A percentile compares a stretch with the other conserved stretches of the same genome.
Conservation (phyloP, 164 flowering plant genomes). For the Chimonanthus salicifolius region DNA sequence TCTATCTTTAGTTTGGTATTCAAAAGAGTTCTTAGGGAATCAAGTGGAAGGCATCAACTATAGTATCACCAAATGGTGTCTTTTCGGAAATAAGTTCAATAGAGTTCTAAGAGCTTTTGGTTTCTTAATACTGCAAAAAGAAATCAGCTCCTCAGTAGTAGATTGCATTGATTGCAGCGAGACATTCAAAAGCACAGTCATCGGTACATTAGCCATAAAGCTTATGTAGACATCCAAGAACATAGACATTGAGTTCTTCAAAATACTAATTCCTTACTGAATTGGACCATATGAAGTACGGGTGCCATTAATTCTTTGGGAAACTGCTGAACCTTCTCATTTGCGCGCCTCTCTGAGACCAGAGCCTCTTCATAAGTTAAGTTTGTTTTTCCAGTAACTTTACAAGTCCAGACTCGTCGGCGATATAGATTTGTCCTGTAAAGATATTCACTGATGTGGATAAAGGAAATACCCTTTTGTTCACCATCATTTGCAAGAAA, state of each 20-base stretch:
- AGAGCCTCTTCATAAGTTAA: conserved; percentile 95
- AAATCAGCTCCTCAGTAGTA: too few species aligned
- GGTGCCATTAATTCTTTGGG: conserved; percentile 65
- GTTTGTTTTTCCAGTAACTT: conserved; percentile 71
- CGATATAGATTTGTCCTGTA: conserved; percentile 75
- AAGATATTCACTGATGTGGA: conserved; percentile 59
- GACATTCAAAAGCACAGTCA: too few species aligned
- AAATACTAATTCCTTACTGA: conserved; percentile 42
- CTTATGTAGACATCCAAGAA: background rate
- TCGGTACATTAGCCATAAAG: background rate
- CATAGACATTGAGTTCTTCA: background rate
- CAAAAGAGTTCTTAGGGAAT: too few species aligned
- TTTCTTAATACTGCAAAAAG: too few species aligned
- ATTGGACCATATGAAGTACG: conserved; percentile 64
- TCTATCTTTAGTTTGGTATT: too few species aligned
- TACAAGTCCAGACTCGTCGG: conserved; percentile 79
- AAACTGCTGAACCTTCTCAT: conserved; percentile 65
- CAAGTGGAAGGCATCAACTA: too few species aligned
- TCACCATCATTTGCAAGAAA: background rate
- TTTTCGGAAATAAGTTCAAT: too few species aligned
- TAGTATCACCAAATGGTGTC: too few species aligned
- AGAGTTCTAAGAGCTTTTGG: too few species aligned
- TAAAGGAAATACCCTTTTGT: conserved; percentile 26
- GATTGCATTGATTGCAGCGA: too few species aligned
- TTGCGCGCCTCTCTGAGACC: conserved; percentile 72